Conservation (phyloP, 1,284 basidiomycete genomes). For the Mycena citricolor region DNA sequence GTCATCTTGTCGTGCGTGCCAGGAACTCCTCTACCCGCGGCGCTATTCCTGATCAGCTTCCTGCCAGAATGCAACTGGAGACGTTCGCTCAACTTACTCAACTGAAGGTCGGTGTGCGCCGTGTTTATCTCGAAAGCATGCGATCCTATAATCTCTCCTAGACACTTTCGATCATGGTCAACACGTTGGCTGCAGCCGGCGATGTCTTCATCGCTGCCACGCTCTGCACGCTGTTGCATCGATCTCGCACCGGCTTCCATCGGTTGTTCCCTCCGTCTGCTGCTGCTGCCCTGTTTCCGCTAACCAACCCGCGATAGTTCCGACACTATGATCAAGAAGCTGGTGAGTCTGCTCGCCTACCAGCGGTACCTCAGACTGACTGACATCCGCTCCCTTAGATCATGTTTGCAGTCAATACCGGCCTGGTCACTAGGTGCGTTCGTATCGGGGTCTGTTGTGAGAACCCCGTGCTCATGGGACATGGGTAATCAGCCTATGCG, state of each 20-base stretch:
- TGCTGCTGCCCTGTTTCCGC: not conserved
- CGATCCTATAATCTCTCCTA: constrained; percentile 27
- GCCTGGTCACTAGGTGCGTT: constrained; percentile 46
- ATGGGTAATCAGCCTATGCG: constrained; percentile 40
- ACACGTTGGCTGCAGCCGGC: constrained; percentile 49
- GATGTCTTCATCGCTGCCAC: constrained; percentile 52
- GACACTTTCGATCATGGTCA: constrained; percentile 49
- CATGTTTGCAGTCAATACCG: constrained; percentile 52
- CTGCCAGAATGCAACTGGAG: constrained; percentile 29
- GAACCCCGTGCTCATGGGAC: not conserved
- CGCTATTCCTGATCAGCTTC: constrained; percentile 8
- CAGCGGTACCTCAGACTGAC: not conserved
- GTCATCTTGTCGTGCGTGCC: constrained; percentile 34
- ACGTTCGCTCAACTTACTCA: constrained; percentile 38
- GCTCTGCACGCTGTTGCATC: constrained; percentile 51
- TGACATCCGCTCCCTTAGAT: constrained; percentile 34
- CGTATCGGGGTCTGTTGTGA: not conserved
- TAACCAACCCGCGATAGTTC: constrained; percentile 32
- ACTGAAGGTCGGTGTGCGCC: constrained; percentile 31
- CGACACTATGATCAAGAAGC: constrained; percentile 47
- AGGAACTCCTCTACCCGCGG: constrained; percentile 20
- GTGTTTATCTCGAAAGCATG: not conserved
- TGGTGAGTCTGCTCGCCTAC: constrained; percentile 30
- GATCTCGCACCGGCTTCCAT: constrained; percentile 52
- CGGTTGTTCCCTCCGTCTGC: constrained; percentile 34